Base-by-base conservation (phyloP, 2,329 filamentous ascomycete genomes). In the Fusarium pseudocircinatum region DNA sequence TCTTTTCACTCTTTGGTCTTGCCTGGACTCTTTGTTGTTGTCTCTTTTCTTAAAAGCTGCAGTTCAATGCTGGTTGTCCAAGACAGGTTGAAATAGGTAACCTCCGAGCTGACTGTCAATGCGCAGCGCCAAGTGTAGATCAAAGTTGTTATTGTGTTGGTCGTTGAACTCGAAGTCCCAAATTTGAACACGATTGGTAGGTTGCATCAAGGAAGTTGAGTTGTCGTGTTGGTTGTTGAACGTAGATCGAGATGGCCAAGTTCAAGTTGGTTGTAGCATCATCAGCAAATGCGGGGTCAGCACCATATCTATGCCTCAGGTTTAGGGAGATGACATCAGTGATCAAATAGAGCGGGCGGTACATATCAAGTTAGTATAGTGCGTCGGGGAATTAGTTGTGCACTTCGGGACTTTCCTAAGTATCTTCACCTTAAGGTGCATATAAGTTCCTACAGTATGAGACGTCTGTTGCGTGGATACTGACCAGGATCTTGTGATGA, bases 11-110 rank as follows among this genome's bases (percentile, higher is more conserved):
- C 4, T 14, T 58, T 2, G 10, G 7, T 32, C 11, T 44, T 44
- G 1, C 2, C 2, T 20, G 11, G 1, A 10, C 3, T 16, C 20
- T 26, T 4, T 7, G 1, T 61, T 43, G 8, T 24, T 42, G 6
- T 16, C 28, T 15, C 10, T 32, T 36, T 42, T 14, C 26, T 26
- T 3, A 2, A 10, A 7, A 40, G 26, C 1, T 1, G 9, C 26
- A 18, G 13, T 52, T 40, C 16, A 42, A 40, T 42, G 7, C 18
- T 28, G 44, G n/a, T 28, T 60, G 1, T 8, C 22, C 3, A n/a
- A n/a, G 24, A 18, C n/a, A 20, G 10, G 14, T n/a, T 53, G n/a
- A 60, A n/a, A 18, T 4, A 42, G 37, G 34, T 2, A 34, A 60
- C 16, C 18, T 13, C 26, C n/a, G 58, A 32, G 28, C 26, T 42